phyloP scores from a whole-genome alignment of 306 rosid species.

The Arachis hypogaea region DNA sequence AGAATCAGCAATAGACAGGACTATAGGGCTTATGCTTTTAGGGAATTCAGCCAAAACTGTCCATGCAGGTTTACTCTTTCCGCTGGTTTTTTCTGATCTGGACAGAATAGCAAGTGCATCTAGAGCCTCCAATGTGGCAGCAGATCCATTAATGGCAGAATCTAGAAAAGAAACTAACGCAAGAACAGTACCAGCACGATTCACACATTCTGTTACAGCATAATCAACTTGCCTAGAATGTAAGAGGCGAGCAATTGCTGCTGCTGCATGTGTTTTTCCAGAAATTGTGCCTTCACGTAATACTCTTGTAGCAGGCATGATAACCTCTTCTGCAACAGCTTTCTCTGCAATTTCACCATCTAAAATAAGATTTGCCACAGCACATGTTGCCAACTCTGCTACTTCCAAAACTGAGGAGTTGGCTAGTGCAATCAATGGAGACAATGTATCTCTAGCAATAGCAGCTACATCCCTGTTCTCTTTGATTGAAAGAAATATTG shows the following conservation, averaged over 20 bases:
- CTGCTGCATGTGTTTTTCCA: slow-evolving; percentile 91
- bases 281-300: slow-evolving; percentile 78
- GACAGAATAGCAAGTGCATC: slow-evolving; percentile 94
- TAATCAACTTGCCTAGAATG: slow-evolving; percentile 69
- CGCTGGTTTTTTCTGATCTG: slow-evolving; percentile 60
- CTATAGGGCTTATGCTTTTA: slow-evolving; percentile 82
- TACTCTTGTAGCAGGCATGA: slow-evolving; percentile 90
- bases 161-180: slow-evolving; percentile 89
- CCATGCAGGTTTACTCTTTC: slow-evolving; percentile 83
- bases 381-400: slow-evolving; percentile 89
- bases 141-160: slow-evolving; percentile 64
- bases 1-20: slow-evolving; percentile 73
- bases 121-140: slow-evolving; percentile 75
- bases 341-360: slow-evolving; percentile 84
- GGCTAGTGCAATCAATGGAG: slow-evolving; percentile 71
- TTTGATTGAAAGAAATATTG: slow-evolving; percentile 90
- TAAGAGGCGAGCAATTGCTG: slow-evolving; percentile 91
- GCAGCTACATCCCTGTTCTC: slow-evolving; percentile 88
- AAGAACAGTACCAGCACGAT: slow-evolving; percentile 92
- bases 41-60: slow-evolving; percentile 87
- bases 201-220: slow-evolving; percentile 78
- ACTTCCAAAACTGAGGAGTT: slow-evolving; percentile 83
- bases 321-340: slow-evolving; percentile 79
- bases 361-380: slow-evolving; percentile 91
- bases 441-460: slow-evolving; percentile 72